Percentiles rank a stretch among this genome's conserved stretches.
Evolutionary conservation across 768 basidiomycete genomes (phyloP).

Genomic region (Clitopilus passeckerianus): DNA sequence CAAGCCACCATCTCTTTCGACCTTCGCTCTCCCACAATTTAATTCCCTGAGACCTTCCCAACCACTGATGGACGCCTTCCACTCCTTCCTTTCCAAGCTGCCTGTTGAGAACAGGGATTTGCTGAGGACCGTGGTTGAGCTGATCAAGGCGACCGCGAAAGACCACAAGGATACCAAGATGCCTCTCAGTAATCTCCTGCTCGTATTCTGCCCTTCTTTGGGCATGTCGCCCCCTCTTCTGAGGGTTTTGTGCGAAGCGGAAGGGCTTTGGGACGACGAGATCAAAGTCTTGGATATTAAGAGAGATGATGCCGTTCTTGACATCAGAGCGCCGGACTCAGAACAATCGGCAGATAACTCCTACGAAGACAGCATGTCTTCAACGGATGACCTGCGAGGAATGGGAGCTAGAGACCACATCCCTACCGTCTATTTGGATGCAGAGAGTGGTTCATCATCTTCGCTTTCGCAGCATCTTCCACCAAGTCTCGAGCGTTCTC

Average conservation of each 20-base stretch:
- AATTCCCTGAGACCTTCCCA: constrained; percentile 55
- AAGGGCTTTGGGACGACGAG: constrained; percentile 56
- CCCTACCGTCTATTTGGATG: constrained; percentile 34
- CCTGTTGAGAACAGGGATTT: constrained; percentile 82
- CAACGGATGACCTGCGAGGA: constrained; percentile 20
- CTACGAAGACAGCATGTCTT: constrained; percentile 18
- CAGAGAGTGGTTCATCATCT: constrained; percentile 8
- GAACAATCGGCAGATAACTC: constrained; percentile 5
- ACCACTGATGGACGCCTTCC: constrained; percentile 51
- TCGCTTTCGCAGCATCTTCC: constrained; percentile 21
- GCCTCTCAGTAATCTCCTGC: constrained; percentile 83
- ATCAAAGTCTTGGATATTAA: constrained; percentile 25
- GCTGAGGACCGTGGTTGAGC: constrained; percentile 74
- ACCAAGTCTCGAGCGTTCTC: constrained; percentile 10
- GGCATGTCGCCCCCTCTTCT: constrained; percentile 73
- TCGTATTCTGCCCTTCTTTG: constrained; percentile 86
- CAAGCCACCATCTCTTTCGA: constrained; percentile 78
- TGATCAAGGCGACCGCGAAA: constrained; percentile 72
- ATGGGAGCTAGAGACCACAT: constrained; percentile 13
- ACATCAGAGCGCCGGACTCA: constrained; percentile 18
- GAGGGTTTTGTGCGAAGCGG: constrained; percentile 67
- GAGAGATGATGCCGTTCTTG: constrained; percentile 17
- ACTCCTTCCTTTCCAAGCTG: constrained; percentile 59
- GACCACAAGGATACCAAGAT: constrained; percentile 78
- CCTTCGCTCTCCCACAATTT: constrained; percentile 70